phyloP scores from a whole-genome alignment of 2,329 filamentous ascomycete species.

The Didymosphaeria variabile region DNA sequence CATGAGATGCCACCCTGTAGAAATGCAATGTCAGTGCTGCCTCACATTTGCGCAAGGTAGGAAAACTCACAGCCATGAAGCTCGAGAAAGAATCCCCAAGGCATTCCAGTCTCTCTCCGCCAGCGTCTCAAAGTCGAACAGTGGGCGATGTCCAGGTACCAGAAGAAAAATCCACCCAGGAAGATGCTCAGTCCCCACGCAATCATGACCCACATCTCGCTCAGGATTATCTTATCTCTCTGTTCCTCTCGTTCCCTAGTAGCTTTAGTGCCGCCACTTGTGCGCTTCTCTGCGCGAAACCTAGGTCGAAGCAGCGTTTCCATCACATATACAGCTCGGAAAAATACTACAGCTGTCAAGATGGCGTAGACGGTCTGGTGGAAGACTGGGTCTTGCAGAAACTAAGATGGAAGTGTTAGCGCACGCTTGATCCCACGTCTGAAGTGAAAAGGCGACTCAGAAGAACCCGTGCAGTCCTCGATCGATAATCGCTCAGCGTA shows the following conservation, averaged over 20 bases:
- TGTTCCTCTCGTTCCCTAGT: conserved; percentile 60
- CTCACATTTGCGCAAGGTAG: conserved; percentile 7
- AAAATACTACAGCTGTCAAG: conserved; percentile 74
- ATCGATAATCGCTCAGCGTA: not conserved
- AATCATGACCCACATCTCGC: conserved; percentile 81
- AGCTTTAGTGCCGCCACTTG: conserved; percentile 37
- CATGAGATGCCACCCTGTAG: conserved; percentile 71
- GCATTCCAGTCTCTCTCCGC: conserved; percentile 74
- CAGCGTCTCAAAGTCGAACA: conserved; percentile 72
- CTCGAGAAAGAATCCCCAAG: conserved; percentile 80
- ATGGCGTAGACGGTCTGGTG: conserved; percentile 82
- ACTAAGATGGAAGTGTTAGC: conserved; percentile 32
- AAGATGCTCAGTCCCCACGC: conserved; percentile 74
- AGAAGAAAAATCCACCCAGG: conserved; percentile 77
- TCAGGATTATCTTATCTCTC: conserved; percentile 66
- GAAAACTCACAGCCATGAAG: conserved; percentile 76
- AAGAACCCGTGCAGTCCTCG: too few relatives aligned
- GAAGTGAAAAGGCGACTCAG: too few relatives aligned
- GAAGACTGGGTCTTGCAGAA: conserved; percentile 82
- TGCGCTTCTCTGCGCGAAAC: conserved; percentile 55
- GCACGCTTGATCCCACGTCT: not conserved
- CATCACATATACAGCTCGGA: conserved; percentile 81
- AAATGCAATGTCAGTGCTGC: not conserved
- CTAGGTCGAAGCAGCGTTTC: conserved; percentile 70
- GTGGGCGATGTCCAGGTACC: conserved; percentile 81